These are phyloP conservation scores for Royoungia palumana DNA, from an alignment of 768 basidiomycete species.

Conservation along the genomic window DNA sequence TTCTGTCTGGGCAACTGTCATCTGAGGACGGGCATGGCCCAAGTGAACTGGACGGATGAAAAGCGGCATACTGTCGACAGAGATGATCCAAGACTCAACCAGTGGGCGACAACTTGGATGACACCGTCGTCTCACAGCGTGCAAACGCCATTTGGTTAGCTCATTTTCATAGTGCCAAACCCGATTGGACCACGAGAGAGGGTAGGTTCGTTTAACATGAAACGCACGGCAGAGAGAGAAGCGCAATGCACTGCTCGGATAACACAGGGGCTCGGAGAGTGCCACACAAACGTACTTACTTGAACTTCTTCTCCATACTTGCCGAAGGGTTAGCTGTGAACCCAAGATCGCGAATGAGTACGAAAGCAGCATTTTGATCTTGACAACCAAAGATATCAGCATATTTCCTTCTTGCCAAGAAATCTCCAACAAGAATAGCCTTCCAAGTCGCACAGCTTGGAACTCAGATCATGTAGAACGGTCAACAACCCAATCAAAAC, in stretches of 20 bases:
- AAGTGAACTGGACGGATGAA: slow-evolving; percentile 36
- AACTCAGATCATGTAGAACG: neutral
- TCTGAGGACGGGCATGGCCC: slow-evolving; percentile 7
- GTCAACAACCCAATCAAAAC: slow-evolving; percentile 5
- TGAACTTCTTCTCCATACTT: slow-evolving; percentile 61
- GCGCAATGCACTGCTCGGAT: slow-evolving; percentile 10
- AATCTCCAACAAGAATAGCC: slow-evolving; percentile 1
- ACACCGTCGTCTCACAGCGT: slow-evolving; percentile 37
- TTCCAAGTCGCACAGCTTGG: slow-evolving; percentile 1
- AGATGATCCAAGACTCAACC: slow-evolving; percentile 50
- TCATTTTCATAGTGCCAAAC: slow-evolving; percentile 3
- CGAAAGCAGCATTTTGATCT: slow-evolving; percentile 64
- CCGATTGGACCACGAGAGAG: slow-evolving; percentile 8
- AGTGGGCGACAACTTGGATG: slow-evolving; percentile 55
- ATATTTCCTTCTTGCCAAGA: neutral
- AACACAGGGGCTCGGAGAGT: slow-evolving; percentile 21
- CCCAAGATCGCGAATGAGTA: slow-evolving; percentile 54
- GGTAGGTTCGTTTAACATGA: slow-evolving; percentile 15
- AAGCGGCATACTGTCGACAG: slow-evolving; percentile 62
- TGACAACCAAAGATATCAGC: slow-evolving; percentile 30
- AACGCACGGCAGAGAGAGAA: slow-evolving; percentile 18
- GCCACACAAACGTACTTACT: slow-evolving; percentile 41
- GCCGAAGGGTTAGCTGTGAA: slow-evolving; percentile 49
- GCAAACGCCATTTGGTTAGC: slow-evolving; percentile 13
- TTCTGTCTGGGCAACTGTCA: slow-evolving; percentile 7